Base-by-base conservation (phyloP, 331 rosid genomes). In the Malus hybrid region DNA sequence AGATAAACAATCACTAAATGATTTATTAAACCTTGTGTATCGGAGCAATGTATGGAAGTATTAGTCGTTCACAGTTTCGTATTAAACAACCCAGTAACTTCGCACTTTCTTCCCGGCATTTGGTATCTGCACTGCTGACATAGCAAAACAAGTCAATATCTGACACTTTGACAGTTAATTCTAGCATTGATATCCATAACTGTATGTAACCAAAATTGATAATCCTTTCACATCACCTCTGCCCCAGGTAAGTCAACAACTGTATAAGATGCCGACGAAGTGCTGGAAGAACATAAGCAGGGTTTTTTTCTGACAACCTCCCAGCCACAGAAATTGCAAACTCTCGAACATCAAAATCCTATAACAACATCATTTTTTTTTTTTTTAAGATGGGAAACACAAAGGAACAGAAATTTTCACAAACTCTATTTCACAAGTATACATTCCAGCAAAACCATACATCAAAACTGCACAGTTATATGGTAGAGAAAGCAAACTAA, bases 181-280 rank as follows among this genome's bases (percentile, higher is more conserved):
- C 76, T 22, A 77, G 62, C 60, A 77, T 50, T 61, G 52, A 72
- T 60, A 60, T 10, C 60, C 46, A 39, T 39, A 66, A 39, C 12
- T 39, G 53, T 68, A 71, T 28, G 63, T 52, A 66, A 75, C 58
- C 73, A 68, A 36, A 56, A 33, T 50, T 42, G 29, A n/a, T 24
- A 68, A 72, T 24, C 73, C 66, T 66, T 61, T 71, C 75, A 74
- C 70, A 75, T 88, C 81, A 94, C 99, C 99, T 94, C 85, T 92
- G 97, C 66, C 89, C 97, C 85, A 94, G 75, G 83, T 92, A 89
- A 28, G 97, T 94, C 75, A 94, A 71, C 86, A 94, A 78, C 87
- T 94, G 99, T 79, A 94, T 94, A 72, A 94, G 97, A 89, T 94
- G 95, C 58, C 99, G 96, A 70, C 99, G 99, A 82, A 95, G 99